A percentile compares a stretch with the other conserved stretches of the same genome.
Evolutionary conservation across 169 alveolate genomes (phyloP).

Genomic region (Plasmodium billcollinsi): DNA sequence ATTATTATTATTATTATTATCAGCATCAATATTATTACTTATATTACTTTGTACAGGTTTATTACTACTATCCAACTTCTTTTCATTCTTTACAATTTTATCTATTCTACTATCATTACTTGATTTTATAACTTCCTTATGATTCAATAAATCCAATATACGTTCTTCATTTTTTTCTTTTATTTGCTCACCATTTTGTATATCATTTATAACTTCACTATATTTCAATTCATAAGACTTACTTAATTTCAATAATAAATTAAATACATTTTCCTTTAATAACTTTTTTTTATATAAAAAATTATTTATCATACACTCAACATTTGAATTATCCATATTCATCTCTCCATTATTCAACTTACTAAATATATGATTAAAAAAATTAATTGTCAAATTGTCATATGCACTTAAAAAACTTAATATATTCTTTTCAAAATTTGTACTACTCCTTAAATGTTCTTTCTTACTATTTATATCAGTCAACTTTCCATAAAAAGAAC

Average conservation of each 20-base stretch:
- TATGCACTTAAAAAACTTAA: slow-evolving; percentile 32
- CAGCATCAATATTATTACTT: not conserved
- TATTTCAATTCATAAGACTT: slow-evolving; percentile 59
- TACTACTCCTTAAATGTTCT: slow-evolving; percentile 23
- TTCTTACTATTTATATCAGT: slow-evolving; percentile 26
- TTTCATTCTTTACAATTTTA: not conserved
- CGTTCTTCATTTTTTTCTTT: slow-evolving; percentile 60
- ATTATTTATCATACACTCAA: slow-evolving; percentile 44
- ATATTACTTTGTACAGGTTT: not conserved
- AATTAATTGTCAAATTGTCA: slow-evolving; percentile 58
- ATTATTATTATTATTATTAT: not conserved
- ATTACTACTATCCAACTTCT: not conserved
- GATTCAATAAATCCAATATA: slow-evolving; percentile 55
- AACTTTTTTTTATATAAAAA: slow-evolving; percentile 58
- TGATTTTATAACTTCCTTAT: slow-evolving; percentile 14
- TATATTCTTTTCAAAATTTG: slow-evolving; percentile 37
- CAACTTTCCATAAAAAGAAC: slow-evolving; percentile 4
- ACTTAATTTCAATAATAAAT: slow-evolving; percentile 43
- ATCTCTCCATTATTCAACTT: slow-evolving; percentile 51
- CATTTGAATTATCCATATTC: slow-evolving; percentile 44
- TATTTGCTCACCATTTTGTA: slow-evolving; percentile 39
- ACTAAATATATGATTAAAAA: slow-evolving; percentile 67
- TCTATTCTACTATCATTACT: not conserved
- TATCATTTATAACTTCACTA: slow-evolving; percentile 21
- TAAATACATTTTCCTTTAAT: slow-evolving; percentile 65